Base-by-base conservation (phyloP, 2,329 filamentous ascomycete genomes). In the Stemphylium vesicarium region DNA sequence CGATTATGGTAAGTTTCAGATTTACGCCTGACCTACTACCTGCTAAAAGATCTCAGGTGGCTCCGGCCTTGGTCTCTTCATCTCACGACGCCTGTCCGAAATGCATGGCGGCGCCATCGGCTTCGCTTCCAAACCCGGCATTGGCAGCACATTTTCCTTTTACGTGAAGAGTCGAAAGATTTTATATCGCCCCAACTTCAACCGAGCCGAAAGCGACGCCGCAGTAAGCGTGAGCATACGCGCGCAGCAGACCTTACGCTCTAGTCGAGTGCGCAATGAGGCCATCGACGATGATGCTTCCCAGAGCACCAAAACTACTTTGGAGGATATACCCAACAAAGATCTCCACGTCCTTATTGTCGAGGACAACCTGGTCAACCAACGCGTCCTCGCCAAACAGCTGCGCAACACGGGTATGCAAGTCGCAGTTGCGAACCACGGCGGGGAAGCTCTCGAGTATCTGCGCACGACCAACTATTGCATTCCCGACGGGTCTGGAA, bases 331-430 rank as follows among this genome's bases (percentile, higher is more conserved):
- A 6, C 31, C 57, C 7, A 38, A 52, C 15, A 47, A 38, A 2
- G 50, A 62, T 0, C 49, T 72, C 1, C 55, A 72, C 37, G 55
- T 74, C 8, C 58, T 75, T 4, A 62, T 75, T 7, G 72, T 75
- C 1, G 72, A 73, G 56, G 76, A 79, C 44, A 78, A 79, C 37
- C 59, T 77, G 5, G 68, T 78, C 32, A 78, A 79, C 18, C 76
- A 78, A 49, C 69, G 71, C 24, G 75, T 79, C 13, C 61, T 78
- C 12, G 64, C 71, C 3, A 77, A 74, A 55, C 76, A 78, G 42
- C 65, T 79, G 4, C 62, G 65, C 6, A 74, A 73, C 10, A 50
- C 71, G 2, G 74, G 75, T 7, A 74, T 72, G 61, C 61, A 64
- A 11, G 75, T 78, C 8, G 54, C 61, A 10, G 70, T 77, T 3